phyloP scores from a whole-genome alignment of 2,329 filamentous ascomycete species.

The Cordyceps militaris region DNA sequence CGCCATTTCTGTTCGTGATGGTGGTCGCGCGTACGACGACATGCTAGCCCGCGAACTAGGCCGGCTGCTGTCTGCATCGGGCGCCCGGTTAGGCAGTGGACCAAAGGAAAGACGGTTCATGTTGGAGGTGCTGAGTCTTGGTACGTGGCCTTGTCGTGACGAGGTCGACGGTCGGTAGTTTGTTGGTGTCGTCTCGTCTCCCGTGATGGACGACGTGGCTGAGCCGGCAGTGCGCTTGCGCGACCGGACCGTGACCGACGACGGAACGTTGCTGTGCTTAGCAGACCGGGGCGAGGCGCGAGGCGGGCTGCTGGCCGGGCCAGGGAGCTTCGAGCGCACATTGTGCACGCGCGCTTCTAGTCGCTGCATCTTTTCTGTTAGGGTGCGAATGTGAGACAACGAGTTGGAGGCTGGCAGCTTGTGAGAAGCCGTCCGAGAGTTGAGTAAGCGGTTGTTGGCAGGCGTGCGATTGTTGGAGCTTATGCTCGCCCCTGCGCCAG shows the following conservation, averaged over 20 bases:
- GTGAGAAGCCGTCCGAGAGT: conserved; percentile 46
- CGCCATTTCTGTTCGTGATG: conserved; percentile 48
- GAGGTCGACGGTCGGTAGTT: conserved; percentile 31
- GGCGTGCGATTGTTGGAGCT: conserved; percentile 44
- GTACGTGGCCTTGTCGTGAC: conserved; percentile 42
- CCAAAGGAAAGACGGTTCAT: conserved; percentile 59
- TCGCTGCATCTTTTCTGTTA: conserved; percentile 95
- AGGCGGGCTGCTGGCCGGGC: conserved; percentile 70
- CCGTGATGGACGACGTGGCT: conserved; percentile 40
- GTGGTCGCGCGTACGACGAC: conserved; percentile 46
- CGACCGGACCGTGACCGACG: conserved; percentile 58
- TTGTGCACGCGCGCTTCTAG: conserved; percentile 90
- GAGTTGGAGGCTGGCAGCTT: conserved; percentile 58
- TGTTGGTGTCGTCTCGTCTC: conserved; percentile 46
- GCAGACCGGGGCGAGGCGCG: conserved; percentile 65
- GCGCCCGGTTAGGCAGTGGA: conserved; percentile 50
- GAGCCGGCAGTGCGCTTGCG: conserved; percentile 61
- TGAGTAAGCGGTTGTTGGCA: conserved; percentile 38
- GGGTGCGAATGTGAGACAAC: conserved; percentile 82
- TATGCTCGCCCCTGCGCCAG: conserved; percentile 30
- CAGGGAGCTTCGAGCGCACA: conserved; percentile 84
- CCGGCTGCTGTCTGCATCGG: conserved; percentile 42
- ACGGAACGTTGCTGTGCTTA: conserved; percentile 39
- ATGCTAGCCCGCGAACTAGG: conserved; percentile 68
- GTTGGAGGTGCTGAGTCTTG: conserved; percentile 54